Percentiles rank a stretch among this genome's conserved stretches.
phyloP scores from a whole-genome alignment of 352 stramenopile species.

The Pythium grandisporangium region DNA sequence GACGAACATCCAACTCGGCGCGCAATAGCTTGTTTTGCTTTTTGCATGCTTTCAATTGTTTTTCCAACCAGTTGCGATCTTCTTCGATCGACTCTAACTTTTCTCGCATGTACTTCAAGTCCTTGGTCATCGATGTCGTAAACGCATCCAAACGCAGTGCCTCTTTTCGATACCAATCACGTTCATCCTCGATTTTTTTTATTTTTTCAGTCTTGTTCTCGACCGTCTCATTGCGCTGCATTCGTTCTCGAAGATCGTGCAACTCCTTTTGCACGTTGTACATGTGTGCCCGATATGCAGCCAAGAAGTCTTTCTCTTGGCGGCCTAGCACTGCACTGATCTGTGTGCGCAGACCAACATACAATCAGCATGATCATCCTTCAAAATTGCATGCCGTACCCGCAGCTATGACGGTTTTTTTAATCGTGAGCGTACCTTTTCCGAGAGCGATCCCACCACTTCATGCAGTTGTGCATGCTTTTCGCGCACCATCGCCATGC shows the following conservation, averaged over 20 bases:
- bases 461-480: slow-evolving; percentile 73
- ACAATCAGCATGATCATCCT: too few relatives aligned
- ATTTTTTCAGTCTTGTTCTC: slow-evolving; percentile 88
- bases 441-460: slow-evolving; percentile 73
- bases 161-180: slow-evolving; percentile 92
- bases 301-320: slow-evolving; percentile 90
- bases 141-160: slow-evolving; percentile 86
- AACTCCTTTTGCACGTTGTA: slow-evolving; percentile 94
- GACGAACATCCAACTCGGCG: slow-evolving; percentile 63
- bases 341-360: slow-evolving; percentile 13
- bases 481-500: slow-evolving; percentile 71
- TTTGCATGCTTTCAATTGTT: slow-evolving; percentile 91
- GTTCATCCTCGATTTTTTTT: slow-evolving; percentile 90
- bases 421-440: slow-evolving; percentile 34
- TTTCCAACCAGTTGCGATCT: slow-evolving; percentile 88
- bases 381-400: too few relatives aligned
- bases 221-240: slow-evolving; percentile 83
- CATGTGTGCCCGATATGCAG: slow-evolving; percentile 92
- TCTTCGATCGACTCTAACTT: slow-evolving; percentile 88
- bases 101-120: slow-evolving; percentile 89
- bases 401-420: neutral
- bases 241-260: slow-evolving; percentile 84
- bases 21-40: slow-evolving; percentile 91
- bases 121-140: slow-evolving; percentile 88
- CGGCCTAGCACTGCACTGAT: slow-evolving; percentile 85